Base-by-base conservation (phyloP, 495 filamentous ascomycete genomes). In the Thermothielavioides terrestris region DNA sequence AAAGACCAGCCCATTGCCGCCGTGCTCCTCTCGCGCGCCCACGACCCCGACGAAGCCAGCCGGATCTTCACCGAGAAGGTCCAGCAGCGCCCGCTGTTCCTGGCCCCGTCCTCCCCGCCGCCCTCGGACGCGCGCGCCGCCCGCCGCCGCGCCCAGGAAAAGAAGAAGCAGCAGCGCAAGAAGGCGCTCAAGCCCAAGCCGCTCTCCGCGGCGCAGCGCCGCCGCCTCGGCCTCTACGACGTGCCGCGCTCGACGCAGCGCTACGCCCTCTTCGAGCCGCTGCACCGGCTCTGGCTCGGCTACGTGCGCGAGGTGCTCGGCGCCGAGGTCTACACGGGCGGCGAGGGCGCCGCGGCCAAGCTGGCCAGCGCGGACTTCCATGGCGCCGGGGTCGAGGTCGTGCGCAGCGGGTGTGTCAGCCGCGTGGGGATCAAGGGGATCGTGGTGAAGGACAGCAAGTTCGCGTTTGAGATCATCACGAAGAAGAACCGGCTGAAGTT, bases 281-380 rank as follows among this genome's bases (percentile, higher is more conserved):
- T 98, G 50, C 77, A 94, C 64, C 62, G 53, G 22, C 72, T 98
- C 61, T 98, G 92, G 92, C 56, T 81, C 6, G 78, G 73, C 1
- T 96, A 98, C 68, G 85, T 94, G 66, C 77, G 80, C 54, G 86
- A 91, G 51, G 68, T 91, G 0, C 59, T 95, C 12, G 78, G 77
- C 1, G 61, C 32, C 39, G 71, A 71, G 53, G 65, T 73, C 31
- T 69, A 70, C 34, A 64, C 57, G 0, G 71, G 68, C 18, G 71
- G 70, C 1, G 60, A 72, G 23, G 49, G 64, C 53, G 58, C 75
- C 57, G 63, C 81, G 60, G 80, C 81, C 27, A 83, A 87, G 63
- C 66, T 95, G 45, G 80, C 76, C 18, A 85, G 83, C 59, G 88
- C 88, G 31, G 92, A 98, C 65, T 94, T 83, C 57, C 92, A 96